Base-by-base conservation (phyloP, 164 flowering plant species). In the Cinnamomum chago region DNA sequence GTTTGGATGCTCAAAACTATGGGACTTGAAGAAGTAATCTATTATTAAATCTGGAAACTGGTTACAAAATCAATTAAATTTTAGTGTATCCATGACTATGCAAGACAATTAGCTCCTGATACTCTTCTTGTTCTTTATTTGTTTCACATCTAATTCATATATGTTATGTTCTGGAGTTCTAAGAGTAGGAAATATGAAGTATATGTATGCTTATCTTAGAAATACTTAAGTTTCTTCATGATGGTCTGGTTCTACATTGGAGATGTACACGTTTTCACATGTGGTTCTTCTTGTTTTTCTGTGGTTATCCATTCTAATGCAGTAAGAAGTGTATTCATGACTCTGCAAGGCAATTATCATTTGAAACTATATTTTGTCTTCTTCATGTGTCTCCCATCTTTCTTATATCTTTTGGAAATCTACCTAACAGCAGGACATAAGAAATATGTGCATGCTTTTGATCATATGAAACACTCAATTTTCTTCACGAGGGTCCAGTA, bases 401-500 rank as follows among this genome's bases (percentile, higher is more conserved):
- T 40, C 47, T 40, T 40, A 7, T 40, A 40, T 9, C 10, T 40
- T 40, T 9, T 9, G 47, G 0, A 9, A 40, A 40, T 40, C 47
- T 40, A 40, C 47, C 10, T 40, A 40, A 40, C 11, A 40, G 11
- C 11, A 40, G 47, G 47, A 40, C 47, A 7, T 40, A 9, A 9
- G 10, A 40, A 5, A 40, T 40, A 25, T 30, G 35, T 9, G 47
- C 2, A 40, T 40, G 47, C 47, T 7, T 40, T n/a, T n/a, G n/a
- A 2, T 40, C 11, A 40, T 40, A 40, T 40, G 47, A 40, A 30
- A 30, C 18, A 13, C 58, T 52, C 5, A 55, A 28, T 15, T 50
- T 72, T 75, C 50, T 47, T 71, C 70, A 68, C 52, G 70, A 73
- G 75, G 70, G 62, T 13, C 58, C 23, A 52, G 58, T 17, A 52